Conservation (phyloP, 371 early-diverging fungal species). For the Mucor indicus region DNA sequence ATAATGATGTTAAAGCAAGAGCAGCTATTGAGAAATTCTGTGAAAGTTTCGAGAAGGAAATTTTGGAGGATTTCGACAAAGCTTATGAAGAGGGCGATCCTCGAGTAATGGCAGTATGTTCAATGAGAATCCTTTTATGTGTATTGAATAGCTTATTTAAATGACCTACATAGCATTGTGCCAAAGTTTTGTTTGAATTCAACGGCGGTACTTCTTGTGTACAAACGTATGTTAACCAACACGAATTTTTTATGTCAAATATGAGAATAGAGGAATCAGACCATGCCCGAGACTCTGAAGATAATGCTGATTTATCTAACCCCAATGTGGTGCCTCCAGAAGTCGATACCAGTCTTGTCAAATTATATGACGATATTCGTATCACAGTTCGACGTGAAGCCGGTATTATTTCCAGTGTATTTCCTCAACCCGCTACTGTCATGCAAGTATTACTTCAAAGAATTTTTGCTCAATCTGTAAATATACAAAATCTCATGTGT, state of each 20-base stretch:
- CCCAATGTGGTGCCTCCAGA: slow-evolving; percentile 60
- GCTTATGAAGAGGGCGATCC: slow-evolving; percentile 75
- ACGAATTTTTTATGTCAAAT: slow-evolving; percentile 89
- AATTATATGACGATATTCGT: slow-evolving; percentile 81
- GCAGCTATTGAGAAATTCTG: slow-evolving; percentile 86
- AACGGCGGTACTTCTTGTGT: slow-evolving; percentile 95
- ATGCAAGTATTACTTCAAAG: slow-evolving; percentile 92
- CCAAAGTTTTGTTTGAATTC: slow-evolving; percentile 85
- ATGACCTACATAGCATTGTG: slow-evolving; percentile 62
- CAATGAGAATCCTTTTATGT: background rate
- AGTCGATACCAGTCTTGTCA: slow-evolving; percentile 73
- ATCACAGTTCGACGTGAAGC: slow-evolving; percentile 84
- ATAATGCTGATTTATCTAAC: slow-evolving; percentile 38
- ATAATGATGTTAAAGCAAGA: slow-evolving; percentile 72
- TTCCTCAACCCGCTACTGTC: slow-evolving; percentile 88
- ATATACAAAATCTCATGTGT: background rate
- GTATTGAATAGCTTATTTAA: background rate
- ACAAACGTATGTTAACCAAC: slow-evolving; percentile 94
- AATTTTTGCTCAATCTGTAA: slow-evolving; percentile 93
- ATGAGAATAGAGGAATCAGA: slow-evolving; percentile 66
- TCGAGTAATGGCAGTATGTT: slow-evolving; percentile 61
- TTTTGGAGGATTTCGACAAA: slow-evolving; percentile 83
- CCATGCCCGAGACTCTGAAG: slow-evolving; percentile 36
- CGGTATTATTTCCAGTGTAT: slow-evolving; percentile 84
- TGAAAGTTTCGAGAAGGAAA: slow-evolving; percentile 86